A percentile compares a stretch with the other conserved stretches of the same genome.
phyloP scores from a whole-genome alignment of 495 filamentous ascomycete genomes.

The Penicillium taxi region DNA sequence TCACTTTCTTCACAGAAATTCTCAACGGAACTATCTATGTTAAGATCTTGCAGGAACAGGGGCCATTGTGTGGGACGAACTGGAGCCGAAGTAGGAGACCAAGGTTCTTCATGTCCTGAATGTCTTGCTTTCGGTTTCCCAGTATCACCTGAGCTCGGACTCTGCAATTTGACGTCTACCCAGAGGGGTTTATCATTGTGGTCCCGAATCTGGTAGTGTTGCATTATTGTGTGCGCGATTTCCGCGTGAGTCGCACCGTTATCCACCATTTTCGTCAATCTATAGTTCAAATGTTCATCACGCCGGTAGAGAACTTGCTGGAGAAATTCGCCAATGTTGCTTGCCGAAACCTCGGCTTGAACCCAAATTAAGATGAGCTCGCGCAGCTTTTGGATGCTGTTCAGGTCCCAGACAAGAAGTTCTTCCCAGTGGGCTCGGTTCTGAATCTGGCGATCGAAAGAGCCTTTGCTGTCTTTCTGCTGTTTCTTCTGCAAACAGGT shows the following conservation, averaged over 20 bases:
- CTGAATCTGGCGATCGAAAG: no score
- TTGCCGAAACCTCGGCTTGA: not conserved
- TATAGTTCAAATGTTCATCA: conserved; percentile 2
- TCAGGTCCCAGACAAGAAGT: conserved; percentile 4
- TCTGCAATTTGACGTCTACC: no score
- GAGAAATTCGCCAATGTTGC: conserved; percentile 6
- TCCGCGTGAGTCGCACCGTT: not conserved
- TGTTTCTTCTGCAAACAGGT: no score
- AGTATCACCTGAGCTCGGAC: no score
- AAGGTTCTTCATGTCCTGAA: no score
- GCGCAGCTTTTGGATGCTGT: not conserved
- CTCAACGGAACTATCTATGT: no score
- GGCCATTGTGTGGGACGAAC: no score
- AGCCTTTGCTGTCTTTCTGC: not conserved
- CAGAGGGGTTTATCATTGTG: not conserved
- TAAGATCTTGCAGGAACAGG: no score
- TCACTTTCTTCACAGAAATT: no score
- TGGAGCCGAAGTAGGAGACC: no score
- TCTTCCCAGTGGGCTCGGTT: no score
- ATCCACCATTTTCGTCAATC: conserved; percentile 1
- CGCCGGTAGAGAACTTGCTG: not conserved
- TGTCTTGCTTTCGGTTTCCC: no score
- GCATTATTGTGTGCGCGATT: not conserved
- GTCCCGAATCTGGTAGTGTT: conserved; percentile 3
- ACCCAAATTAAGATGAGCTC: conserved; percentile 1